phyloP scores from a whole-genome alignment of 2,329 filamentous ascomycete genomes.

The Phialemoniopsis sp. region DNA sequence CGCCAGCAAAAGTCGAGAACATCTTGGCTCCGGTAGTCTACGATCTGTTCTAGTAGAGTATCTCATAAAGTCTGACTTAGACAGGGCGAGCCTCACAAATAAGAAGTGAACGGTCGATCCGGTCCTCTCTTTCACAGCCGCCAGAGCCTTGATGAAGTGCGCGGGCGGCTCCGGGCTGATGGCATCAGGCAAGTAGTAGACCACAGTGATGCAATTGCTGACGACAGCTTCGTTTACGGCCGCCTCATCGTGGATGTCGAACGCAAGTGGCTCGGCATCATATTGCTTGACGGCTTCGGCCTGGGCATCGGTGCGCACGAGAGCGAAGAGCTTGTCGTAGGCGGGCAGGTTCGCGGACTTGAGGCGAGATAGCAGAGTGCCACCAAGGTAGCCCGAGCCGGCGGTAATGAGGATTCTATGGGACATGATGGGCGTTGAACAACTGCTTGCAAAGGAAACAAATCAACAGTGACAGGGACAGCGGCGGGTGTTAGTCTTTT shows the following conservation, averaged over 20 bases:
- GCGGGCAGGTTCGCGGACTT: slow-evolving; percentile 27
- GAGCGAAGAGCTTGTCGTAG: slow-evolving; percentile 38
- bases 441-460: too few relatives aligned
- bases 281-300: slow-evolving; percentile 37
- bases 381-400: slow-evolving; percentile 48
- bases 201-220: slow-evolving; percentile 37
- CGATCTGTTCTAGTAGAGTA: neutral
- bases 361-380: slow-evolving; percentile 37
- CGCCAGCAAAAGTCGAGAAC: slow-evolving; percentile 41
- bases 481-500: too few relatives aligned
- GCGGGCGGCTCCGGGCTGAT: slow-evolving; percentile 22
- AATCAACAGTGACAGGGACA: too few relatives aligned
- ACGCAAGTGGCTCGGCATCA: slow-evolving; percentile 32
- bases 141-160: slow-evolving; percentile 39
- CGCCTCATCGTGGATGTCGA: slow-evolving; percentile 29
- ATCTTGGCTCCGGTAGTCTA: slow-evolving; percentile 47
- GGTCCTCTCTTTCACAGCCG: slow-evolving; percentile 32
- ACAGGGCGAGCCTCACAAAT: slow-evolving; percentile 20
- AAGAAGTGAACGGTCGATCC: slow-evolving; percentile 42
- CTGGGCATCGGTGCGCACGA: slow-evolving; percentile 40
- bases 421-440: neutral
- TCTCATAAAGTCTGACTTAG: too few relatives aligned
- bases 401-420: slow-evolving; percentile 41
- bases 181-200: slow-evolving; percentile 43
- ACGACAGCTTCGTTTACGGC: slow-evolving; percentile 30